These are phyloP conservation scores for Nymphaea thermarum DNA, from an alignment of 164 flowering plant genomes.

Conservation along the genomic window DNA sequence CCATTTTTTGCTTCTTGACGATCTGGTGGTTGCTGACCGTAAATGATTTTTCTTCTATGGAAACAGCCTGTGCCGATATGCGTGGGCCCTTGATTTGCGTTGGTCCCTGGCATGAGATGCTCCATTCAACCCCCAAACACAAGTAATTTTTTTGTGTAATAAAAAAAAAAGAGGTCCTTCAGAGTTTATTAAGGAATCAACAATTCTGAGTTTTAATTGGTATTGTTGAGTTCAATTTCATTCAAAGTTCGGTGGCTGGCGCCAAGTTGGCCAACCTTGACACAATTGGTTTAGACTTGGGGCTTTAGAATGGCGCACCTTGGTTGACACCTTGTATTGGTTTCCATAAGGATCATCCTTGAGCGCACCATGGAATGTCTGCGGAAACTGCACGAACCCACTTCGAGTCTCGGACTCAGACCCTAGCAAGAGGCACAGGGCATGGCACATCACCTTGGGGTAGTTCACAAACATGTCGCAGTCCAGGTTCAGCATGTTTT, in stretches of 20 bases:
- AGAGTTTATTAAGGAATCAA: too few relatives aligned
- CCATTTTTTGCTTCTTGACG: background rate
- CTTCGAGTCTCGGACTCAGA: slow-evolving; percentile 14
- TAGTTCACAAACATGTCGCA: slow-evolving; percentile 64
- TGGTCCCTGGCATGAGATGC: slow-evolving; percentile 13
- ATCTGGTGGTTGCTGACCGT: slow-evolving; percentile 18
- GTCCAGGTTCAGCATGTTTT: slow-evolving; percentile 48
- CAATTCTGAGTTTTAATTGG: too few relatives aligned
- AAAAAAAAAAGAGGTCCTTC: too few relatives aligned
- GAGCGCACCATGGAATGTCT: slow-evolving; percentile 25
- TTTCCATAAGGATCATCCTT: slow-evolving; percentile 46
- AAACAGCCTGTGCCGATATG: slow-evolving; percentile 48
- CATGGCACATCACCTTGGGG: slow-evolving; percentile 32
- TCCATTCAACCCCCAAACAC: too few relatives aligned
- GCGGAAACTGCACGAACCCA: slow-evolving; percentile 48
- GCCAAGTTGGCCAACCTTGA: too few relatives aligned
- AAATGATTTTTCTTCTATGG: slow-evolving; percentile 42
- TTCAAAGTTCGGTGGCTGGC: too few relatives aligned
- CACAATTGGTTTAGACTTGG: too few relatives aligned
- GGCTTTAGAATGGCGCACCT: background rate
- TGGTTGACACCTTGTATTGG: slow-evolving; percentile 2
- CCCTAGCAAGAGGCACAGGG: slow-evolving; percentile 44
- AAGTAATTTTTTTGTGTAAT: too few relatives aligned
- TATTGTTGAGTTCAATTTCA: too few relatives aligned
- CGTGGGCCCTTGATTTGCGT: slow-evolving; percentile 37